Evolutionary conservation across 2,329 filamentous ascomycete species (phyloP), one percentile per base, ranked within the genome.

Genomic region (Aspergillus nomiae): DNA sequence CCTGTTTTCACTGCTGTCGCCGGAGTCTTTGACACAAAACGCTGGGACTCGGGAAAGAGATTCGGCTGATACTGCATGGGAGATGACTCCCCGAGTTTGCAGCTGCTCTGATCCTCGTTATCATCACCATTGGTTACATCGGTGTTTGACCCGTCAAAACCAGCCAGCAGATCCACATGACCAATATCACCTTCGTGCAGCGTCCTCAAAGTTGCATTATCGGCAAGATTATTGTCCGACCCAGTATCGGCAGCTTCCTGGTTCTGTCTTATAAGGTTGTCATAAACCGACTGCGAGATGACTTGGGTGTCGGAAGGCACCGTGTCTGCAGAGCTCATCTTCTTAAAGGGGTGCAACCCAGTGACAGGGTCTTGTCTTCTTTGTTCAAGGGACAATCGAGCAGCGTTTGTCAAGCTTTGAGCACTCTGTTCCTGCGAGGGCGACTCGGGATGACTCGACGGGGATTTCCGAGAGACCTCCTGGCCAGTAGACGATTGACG

Each of bases 91-190:
- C 69, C 73, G 14, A 69, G 65, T 24, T 73, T 76, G 46, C 71
- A 73, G 38, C 69, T 74, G 60, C 67, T 71, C 60, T 73, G 73
- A n/a, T 79, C 77, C 56, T 78, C 74, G 62, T 73, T 32, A 80
- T 92, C 60, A 85, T 92, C 65, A 85, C 66, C 69, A 46, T 70
- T 67, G 19, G 65, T 66, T 34, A 58, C 55, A 46, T 66, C 67
- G 9, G 65, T 63, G 48, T 67, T 71, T 26, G 68, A 65, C 32
- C 70, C 69, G 16, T 76, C 75, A 46, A 81, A 75, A 43, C 74
- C 77, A 12, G 77, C 75, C 28, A 81, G 65, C 19, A 82, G 64
- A 63, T 82, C 77, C 54, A 82, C 70, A 71, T 81, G 78, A 4
- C 78, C 80, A 59, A 74, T 76, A 59, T 81, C 80, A 0, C 78